Evolutionary conservation across 78 protist species (phyloP).

Genomic region (Dictyostelium firmibasis): DNA sequence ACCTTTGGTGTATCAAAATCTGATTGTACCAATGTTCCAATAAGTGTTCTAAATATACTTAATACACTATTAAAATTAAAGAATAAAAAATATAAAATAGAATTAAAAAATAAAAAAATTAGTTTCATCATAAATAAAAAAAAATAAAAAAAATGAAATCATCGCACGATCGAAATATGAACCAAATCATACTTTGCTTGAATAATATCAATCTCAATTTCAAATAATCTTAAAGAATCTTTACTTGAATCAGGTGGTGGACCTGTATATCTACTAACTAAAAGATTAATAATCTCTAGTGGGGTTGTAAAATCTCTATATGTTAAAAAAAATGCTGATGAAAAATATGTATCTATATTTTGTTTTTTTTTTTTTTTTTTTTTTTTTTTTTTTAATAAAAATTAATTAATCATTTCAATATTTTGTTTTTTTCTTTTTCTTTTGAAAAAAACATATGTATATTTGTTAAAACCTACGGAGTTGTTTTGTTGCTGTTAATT

Average conservation of each 20-base stretch:
- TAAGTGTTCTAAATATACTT: constrained; percentile 21
- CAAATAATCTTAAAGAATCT: constrained; percentile 59
- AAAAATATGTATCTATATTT: constrained; percentile 35
- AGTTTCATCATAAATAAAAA: neutral
- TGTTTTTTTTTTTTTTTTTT: neutral
- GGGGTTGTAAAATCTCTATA: constrained; percentile 76
- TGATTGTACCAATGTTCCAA: constrained; percentile 22
- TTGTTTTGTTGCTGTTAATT: constrained; percentile 25
- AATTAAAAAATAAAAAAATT: neutral
- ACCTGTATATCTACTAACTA: constrained; percentile 43
- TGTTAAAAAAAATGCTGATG: constrained; percentile 69
- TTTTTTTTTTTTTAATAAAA: neutral
- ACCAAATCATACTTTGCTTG: constrained; percentile 29
- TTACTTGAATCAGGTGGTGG: constrained; percentile 60
- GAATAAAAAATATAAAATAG: no score
- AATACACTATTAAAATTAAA: constrained; percentile 20
- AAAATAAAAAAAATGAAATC: neutral
- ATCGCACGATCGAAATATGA: no score
- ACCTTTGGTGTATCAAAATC: constrained; percentile 31
- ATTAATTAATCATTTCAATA: no score
- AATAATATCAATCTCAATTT: constrained; percentile 61
- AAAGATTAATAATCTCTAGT: constrained; percentile 19
- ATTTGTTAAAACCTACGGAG: constrained; percentile 36
- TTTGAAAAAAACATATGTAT: no score
- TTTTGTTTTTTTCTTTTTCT: neutral